Evolutionary conservation across 2,329 filamentous ascomycete species (phyloP).

Genomic region (Sphaerulina vaccinii): DNA sequence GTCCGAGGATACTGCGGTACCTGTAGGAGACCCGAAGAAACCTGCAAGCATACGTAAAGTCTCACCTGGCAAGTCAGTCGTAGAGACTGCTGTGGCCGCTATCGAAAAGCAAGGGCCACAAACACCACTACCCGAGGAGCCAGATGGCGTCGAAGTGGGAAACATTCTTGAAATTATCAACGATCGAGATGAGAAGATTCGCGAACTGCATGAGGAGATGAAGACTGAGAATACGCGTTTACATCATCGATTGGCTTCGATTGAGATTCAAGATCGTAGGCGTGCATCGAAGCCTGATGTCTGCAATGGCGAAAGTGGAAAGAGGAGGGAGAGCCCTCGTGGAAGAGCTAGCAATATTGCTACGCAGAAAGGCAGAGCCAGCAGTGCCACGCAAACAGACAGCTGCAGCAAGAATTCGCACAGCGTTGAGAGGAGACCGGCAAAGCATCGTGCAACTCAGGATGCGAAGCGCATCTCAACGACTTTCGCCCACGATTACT

Average conservation of each 20-base stretch:
- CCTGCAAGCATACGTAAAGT: neutral
- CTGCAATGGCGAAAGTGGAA: conserved; percentile 13
- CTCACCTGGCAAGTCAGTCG: neutral
- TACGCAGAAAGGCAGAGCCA: neutral
- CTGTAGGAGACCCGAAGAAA: conserved; percentile 13
- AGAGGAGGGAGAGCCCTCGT: neutral
- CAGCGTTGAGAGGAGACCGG: neutral
- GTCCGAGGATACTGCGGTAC: neutral
- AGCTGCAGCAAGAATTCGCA: neutral
- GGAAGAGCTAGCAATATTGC: no score
- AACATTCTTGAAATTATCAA: conserved; percentile 18
- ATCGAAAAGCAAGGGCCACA: neutral
- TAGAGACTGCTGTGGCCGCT: neutral
- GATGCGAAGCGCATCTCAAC: conserved; percentile 24
- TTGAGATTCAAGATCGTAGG: conserved; percentile 10
- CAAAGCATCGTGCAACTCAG: conserved; percentile 4
- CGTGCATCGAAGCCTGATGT: conserved; percentile 3
- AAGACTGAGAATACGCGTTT: conserved; percentile 19
- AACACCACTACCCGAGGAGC: conserved; percentile 5
- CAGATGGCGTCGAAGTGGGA: conserved; percentile 2
- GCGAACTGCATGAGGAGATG: conserved; percentile 21
- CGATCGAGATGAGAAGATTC: conserved; percentile 21
- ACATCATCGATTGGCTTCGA: conserved; percentile 23
- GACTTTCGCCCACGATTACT: conserved; percentile 27
- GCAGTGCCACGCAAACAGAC: neutral